Percentiles rank a stretch among this genome's conserved stretches.
phyloP scores from a whole-genome alignment of 371 early-diverging fungal species.

The Homolaphlyctis polyrhiza region DNA sequence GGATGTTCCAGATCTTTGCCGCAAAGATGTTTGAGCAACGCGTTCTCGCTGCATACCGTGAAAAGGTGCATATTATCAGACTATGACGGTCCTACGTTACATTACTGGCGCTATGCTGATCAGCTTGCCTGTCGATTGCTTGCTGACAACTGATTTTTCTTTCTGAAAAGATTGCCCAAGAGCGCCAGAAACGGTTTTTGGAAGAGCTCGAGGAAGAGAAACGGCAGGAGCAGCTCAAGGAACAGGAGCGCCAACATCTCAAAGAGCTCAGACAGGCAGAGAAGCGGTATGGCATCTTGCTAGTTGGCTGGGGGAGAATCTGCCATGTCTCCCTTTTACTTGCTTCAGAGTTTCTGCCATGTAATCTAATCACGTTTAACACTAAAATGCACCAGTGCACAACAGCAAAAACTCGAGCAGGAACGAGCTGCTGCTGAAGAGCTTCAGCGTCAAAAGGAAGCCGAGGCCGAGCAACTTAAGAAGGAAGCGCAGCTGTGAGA shows the following conservation, averaged over 20 bases:
- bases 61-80: conserved; percentile 53
- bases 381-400: background rate
- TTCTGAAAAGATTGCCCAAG: conserved; percentile 57
- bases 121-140: background rate
- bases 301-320: too few relatives aligned
- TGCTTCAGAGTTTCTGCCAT: too few relatives aligned
- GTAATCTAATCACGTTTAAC: too few relatives aligned
- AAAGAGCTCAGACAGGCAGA: conserved; percentile 2
- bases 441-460: background rate
- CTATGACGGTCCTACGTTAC: background rate
- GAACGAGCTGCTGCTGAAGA: background rate
- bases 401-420: background rate
- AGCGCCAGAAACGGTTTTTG: conserved; percentile 70
- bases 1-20: conserved; percentile 91
- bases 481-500: background rate
- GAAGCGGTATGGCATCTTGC: too few relatives aligned
- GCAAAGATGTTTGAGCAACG: conserved; percentile 95
- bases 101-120: too few relatives aligned
- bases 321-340: too few relatives aligned
- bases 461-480: too few relatives aligned
- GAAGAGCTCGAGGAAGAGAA: conserved; percentile 82
- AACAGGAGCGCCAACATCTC: conserved; percentile 44
- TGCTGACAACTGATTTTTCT: background rate
- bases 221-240: conserved; percentile 55
- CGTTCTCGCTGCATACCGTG: conserved; percentile 83